Percentiles rank a stretch among this genome's conserved stretches.
Conservation (phyloP, 2,329 filamentous ascomycete genomes). For the Penicillium sp. region DNA sequence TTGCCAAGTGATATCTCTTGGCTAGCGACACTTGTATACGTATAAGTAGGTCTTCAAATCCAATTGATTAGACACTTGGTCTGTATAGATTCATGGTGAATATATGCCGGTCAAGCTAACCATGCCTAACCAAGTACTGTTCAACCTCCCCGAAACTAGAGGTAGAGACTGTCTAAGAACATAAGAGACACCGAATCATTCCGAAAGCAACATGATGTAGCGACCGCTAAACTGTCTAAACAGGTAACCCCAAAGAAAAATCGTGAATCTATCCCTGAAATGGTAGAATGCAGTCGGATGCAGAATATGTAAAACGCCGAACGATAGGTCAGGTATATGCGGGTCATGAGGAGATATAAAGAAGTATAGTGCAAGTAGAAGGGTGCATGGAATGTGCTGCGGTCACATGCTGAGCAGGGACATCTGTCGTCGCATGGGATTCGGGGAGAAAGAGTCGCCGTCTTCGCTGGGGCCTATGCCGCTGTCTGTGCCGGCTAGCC, state of each 20-base stretch:
- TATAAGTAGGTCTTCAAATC: background rate
- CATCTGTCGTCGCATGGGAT: conserved; percentile 71
- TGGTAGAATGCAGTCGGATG: conserved; percentile 1
- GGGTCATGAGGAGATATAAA: background rate
- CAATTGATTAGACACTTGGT: background rate
- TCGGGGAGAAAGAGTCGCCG: conserved; percentile 57
- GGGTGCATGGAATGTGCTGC: background rate
- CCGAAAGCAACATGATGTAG: conserved; percentile 9
- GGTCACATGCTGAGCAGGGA: conserved; percentile 65
- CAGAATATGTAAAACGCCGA: conserved; percentile 9
- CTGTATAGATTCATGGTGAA: background rate
- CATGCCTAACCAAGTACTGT: background rate
- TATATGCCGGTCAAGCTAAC: background rate
- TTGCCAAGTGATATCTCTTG: background rate
- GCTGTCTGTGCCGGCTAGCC: conserved; percentile 45
- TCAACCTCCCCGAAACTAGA: background rate
- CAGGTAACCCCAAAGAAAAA: background rate
- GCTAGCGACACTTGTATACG: too few relatives aligned
- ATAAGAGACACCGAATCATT: background rate
- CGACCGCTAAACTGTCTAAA: conserved; percentile 15
- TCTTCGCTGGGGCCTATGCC: conserved; percentile 65
- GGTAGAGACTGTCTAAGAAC: conserved; percentile 5
- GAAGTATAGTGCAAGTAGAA: background rate
- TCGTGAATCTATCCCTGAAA: conserved; percentile 15
- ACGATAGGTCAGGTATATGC: conserved; percentile 1